Base-by-base conservation (phyloP, 2,329 filamentous ascomycete genomes). In the Ampelomyces quisqualis region DNA sequence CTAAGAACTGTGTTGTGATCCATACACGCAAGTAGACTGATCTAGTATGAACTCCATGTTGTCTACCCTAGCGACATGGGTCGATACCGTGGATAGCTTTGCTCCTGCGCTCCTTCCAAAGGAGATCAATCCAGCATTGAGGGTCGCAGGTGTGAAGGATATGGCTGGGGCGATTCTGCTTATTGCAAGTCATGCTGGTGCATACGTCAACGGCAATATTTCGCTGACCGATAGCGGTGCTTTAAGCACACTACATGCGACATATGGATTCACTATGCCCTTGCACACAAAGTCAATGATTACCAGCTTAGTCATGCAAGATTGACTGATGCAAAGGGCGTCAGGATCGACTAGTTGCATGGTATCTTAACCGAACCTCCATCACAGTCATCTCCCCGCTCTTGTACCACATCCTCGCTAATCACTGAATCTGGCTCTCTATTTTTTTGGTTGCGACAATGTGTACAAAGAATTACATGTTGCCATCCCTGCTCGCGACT, bases 171-270 rank as follows among this genome's bases (percentile, higher is more conserved):
- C 73, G 4, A 68, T 78, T 3, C 43, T 77, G 21, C 79, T 76
- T 50, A 61, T 78, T 31, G 69, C 75, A n/a, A 69, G 70, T n/a
- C 72, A 70, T 17, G 72, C 70, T 17, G 74, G 73, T n/a, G 67
- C 63, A 5, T 80, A 78, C 54, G 65, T 74, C 43, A 79, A 79
- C 56, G 77, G 77, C 0, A 71, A 67, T 47, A 68, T 78, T 10
- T 64, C 74, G 30, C 58, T 77, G 1, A 61, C 69, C 8, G 71
- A 74, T 55, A 71, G 71, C 7, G 71, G 71, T 2, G 56, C 69
- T 27, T 34, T 68, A 34, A 40, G 49, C 7, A 49, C 61, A 5
- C 49, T 52, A 13, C 59, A 59, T 7, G 38, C 49, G 7, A 59
- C 53, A 2, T 65, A 63, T 27, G 65, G 34, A 46, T 11, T 8